Percentiles rank a stretch among this genome's conserved stretches.
Conservation (phyloP, 192 early-diverging fungal genomes). For the Chytriomyces confervae region DNA sequence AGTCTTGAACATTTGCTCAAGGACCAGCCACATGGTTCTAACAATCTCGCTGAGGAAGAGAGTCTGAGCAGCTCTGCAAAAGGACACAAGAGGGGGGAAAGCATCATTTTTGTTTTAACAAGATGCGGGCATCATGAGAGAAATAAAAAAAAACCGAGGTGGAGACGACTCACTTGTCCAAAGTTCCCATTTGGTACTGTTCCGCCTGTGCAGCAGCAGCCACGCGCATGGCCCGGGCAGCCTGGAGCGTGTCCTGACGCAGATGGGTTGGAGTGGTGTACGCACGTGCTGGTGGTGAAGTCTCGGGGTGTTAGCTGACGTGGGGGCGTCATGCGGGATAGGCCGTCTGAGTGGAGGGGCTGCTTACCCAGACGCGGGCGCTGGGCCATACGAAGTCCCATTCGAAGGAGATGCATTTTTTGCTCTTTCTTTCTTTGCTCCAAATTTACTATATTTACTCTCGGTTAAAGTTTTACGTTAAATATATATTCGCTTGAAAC, state of each 20-base stretch:
- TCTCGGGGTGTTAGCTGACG: too few relatives aligned
- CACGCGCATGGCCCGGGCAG: not conserved
- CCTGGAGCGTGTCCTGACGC: slow-evolving; percentile 25
- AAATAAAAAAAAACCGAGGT: too few relatives aligned
- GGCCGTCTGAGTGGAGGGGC: too few relatives aligned
- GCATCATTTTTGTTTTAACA: not conserved
- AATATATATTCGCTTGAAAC: too few relatives aligned
- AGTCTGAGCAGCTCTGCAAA: slow-evolving; percentile 72
- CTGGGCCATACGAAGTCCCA: too few relatives aligned
- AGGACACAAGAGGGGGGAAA: not conserved
- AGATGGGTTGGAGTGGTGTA: slow-evolving; percentile 30
- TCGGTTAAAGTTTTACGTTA: too few relatives aligned
- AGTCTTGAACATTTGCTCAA: slow-evolving; percentile 92
- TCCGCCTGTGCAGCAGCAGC: not conserved
- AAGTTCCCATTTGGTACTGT: slow-evolving; percentile 20
- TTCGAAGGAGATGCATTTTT: too few relatives aligned
- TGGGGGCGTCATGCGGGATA: too few relatives aligned
- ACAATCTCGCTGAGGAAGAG: slow-evolving; percentile 92
- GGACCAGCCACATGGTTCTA: slow-evolving; percentile 88
- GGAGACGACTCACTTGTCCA: slow-evolving; percentile 12
- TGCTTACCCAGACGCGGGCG: too few relatives aligned
- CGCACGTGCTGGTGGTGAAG: not conserved
- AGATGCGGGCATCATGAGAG: not conserved
- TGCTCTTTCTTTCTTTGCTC: too few relatives aligned
- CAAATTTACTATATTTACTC: too few relatives aligned